A percentile compares a stretch with the other conserved stretches of the same genome.
Conservation (phyloP, 208 protist genomes). For the Spongospora subterranea region DNA sequence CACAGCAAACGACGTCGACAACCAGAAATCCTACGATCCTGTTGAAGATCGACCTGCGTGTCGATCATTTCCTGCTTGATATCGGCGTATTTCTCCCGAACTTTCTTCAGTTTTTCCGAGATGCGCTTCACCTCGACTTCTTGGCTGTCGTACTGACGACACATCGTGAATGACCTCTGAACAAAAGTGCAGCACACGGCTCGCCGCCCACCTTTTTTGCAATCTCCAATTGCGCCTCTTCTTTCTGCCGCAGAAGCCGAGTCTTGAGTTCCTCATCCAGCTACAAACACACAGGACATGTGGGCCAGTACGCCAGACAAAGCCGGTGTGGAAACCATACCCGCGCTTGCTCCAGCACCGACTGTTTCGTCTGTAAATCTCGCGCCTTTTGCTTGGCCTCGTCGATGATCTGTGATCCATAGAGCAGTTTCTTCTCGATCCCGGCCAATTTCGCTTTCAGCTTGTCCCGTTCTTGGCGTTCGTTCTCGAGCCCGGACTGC, state of each 20-base stretch:
- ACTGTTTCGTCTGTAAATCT: conserved; percentile 31
- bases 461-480: conserved; percentile 28
- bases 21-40: background rate
- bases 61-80: conserved; percentile 49
- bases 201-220: conserved; percentile 15
- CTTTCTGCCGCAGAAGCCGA: conserved; percentile 9
- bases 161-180: background rate
- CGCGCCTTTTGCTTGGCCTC: background rate
- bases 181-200: background rate
- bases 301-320: background rate
- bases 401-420: conserved; percentile 32
- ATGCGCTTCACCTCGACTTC: conserved; percentile 10
- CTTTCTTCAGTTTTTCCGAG: conserved; percentile 24
- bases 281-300: background rate
- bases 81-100: conserved; percentile 53
- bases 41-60: conserved; percentile 36
- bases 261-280: conserved; percentile 1
- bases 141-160: conserved; percentile 33
- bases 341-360: background rate
- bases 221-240: conserved; percentile 51
- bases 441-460: background rate
- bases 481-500: conserved; percentile 20
- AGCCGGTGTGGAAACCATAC: background rate
- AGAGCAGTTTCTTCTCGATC: conserved; percentile 29
- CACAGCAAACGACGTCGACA: background rate